These are phyloP conservation scores for Trichoderma sp. DNA, from an alignment of 2,329 filamentous ascomycete genomes.

Conservation along the genomic window DNA sequence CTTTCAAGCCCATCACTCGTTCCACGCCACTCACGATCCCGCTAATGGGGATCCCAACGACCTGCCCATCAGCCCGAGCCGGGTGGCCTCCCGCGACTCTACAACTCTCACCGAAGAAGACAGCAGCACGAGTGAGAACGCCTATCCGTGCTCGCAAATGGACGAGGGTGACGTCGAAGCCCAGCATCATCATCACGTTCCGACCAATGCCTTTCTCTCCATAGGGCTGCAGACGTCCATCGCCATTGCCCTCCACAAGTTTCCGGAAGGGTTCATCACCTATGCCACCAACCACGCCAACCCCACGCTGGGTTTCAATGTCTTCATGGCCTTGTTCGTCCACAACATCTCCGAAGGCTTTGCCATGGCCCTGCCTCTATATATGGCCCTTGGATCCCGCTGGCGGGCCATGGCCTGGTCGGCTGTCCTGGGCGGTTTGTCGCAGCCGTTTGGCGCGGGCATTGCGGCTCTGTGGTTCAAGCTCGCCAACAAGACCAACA, in stretches of 20 bases:
- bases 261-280: constrained; percentile 85
- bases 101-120: constrained; percentile 36
- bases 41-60: constrained; percentile 36
- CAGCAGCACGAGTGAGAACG: constrained; percentile 31
- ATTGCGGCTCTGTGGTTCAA: constrained; percentile 86
- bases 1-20: constrained; percentile 35
- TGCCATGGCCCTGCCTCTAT: constrained; percentile 87
- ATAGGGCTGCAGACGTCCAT: constrained; percentile 96
- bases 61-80: constrained; percentile 40
- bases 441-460: constrained; percentile 82
- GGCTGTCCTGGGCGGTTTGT: constrained; percentile 79
- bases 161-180: constrained; percentile 51
- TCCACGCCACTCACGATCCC: constrained; percentile 36
- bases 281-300: constrained; percentile 98
- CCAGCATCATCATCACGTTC: constrained; percentile 89
- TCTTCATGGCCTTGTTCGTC: constrained; percentile 94
- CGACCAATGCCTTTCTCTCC: constrained; percentile 87
- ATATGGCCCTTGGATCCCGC: constrained; percentile 82
- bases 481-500: constrained; percentile 58
- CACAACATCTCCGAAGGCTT: constrained; percentile 99
- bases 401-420: constrained; percentile 83
- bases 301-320: constrained; percentile 80
- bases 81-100: constrained; percentile 46
- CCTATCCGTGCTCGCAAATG: constrained; percentile 36
- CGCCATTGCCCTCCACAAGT: constrained; percentile 93